Evolutionary conservation across 176 grass and related monocot genomes (phyloP).

Genomic region (Chrysopogon serrulatus): DNA sequence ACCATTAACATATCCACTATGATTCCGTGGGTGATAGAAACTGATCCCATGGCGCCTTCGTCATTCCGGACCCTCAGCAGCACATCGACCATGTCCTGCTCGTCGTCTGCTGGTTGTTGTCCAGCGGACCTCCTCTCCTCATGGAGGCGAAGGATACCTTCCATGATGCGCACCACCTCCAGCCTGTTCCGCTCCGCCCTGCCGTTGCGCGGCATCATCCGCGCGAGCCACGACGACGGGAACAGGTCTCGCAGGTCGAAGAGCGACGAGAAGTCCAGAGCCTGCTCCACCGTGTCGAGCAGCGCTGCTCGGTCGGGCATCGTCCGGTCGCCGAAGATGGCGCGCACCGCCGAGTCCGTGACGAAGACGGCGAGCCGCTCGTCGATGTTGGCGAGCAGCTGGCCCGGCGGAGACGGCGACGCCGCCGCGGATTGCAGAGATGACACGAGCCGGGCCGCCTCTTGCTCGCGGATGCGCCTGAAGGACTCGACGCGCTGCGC

Average conservation of each 20-base stretch:
- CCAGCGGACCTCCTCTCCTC: not conserved
- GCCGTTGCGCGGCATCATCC: not conserved
- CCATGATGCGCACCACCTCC: not conserved
- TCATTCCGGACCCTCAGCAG: slow-evolving; percentile 18
- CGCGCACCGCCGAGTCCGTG: not conserved
- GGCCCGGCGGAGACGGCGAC: not conserved
- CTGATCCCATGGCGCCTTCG: not conserved
- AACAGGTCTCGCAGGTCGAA: slow-evolving; percentile 31
- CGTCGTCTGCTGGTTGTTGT: not conserved
- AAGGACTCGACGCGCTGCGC: slow-evolving; percentile 33
- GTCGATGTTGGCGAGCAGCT: not conserved
- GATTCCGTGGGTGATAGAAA: slow-evolving; percentile 14
- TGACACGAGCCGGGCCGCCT: not conserved
- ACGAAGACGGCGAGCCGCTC: not conserved
- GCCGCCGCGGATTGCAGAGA: not conserved
- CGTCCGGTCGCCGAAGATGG: not conserved
- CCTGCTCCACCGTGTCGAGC: not conserved
- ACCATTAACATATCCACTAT: slow-evolving; percentile 9
- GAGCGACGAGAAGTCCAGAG: not conserved
- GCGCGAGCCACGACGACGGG: slow-evolving; percentile 6
- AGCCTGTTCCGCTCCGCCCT: not conserved
- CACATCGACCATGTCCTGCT: slow-evolving; percentile 13
- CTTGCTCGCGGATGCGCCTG: slow-evolving; percentile 14
- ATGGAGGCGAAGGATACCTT: not conserved
- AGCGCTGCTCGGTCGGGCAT: not conserved